A percentile compares a stretch with the other conserved stretches of the same genome.
These are phyloP conservation scores for Eremomyces bilateralis DNA, from an alignment of 495 filamentous ascomycete genomes.

Conservation along the genomic window DNA sequence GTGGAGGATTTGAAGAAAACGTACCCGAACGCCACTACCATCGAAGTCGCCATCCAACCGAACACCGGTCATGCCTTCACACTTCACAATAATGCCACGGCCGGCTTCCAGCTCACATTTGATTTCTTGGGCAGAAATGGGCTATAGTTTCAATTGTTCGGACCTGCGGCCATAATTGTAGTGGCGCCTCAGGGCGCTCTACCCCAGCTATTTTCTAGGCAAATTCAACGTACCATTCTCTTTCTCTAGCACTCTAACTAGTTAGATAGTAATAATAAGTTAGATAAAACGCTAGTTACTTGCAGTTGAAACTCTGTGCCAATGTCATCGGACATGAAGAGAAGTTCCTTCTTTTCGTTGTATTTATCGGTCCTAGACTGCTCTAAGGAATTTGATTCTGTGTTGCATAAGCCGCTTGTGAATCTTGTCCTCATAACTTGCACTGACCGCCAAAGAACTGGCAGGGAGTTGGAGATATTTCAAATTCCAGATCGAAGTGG, in stretches of 20 bases:
- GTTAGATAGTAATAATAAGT: no score
- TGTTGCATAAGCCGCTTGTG: no score
- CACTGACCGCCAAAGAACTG: no score
- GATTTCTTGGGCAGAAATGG: constrained; percentile 15
- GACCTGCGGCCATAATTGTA: neutral
- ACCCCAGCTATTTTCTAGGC: neutral
- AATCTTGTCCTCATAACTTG: no score
- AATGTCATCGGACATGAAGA: neutral
- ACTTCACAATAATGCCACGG: constrained; percentile 17
- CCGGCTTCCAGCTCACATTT: constrained; percentile 14
- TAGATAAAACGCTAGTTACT: neutral
- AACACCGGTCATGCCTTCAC: constrained; percentile 19
- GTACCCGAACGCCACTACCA: constrained; percentile 11
- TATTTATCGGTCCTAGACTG: no score
- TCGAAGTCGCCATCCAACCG: constrained; percentile 16
- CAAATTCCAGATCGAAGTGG: no score
- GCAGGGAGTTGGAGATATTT: no score
- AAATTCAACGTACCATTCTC: neutral
- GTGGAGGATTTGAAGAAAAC: constrained; percentile 1
- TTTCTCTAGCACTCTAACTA: neutral
- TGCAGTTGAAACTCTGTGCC: neutral
- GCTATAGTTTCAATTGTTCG: constrained; percentile 5
- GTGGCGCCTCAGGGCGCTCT: neutral
- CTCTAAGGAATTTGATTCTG: no score
- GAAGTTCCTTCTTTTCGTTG: neutral